Evolutionary conservation across 2,329 filamentous ascomycete genomes (phyloP), one percentile per base, ranked within the genome.

Genomic region (Fusarium sambucinum): DNA sequence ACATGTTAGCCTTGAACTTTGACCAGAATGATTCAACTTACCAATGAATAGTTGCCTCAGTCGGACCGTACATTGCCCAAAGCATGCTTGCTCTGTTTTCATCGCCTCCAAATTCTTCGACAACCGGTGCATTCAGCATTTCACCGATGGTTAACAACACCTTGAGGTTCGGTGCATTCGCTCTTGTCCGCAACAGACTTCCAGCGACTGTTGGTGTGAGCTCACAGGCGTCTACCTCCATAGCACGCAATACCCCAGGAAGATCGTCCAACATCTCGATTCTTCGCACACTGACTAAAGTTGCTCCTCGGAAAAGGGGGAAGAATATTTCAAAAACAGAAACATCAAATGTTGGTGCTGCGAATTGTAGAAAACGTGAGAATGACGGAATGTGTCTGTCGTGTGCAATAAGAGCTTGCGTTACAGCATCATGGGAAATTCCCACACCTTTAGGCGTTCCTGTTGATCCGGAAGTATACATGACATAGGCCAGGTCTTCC

Each of bases 311-410:
- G 65, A 89, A 90, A 17, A 94, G 81, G 0, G 94, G 92, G 69
- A 97, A 97, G 83, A 97, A 97, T 9, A 96, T 94, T 76, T 97
- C 94, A 76, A 97, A 97, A 8, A 97, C 90, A 0, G 93, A 97
- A 10, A 97, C 94, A 77, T 97, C 94, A 76, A 97, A 97, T 0
- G 94, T 97, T 1, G 94, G 93, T 5, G 93, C 91, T 6, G 94
- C 94, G 77, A 97, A 97, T 76, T 97, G 94, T 1, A 97, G 85
- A 76, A 97, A 97, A 45, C 93, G 87, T 17, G 83, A 83, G 75
- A 97, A 97, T 0, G 54, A 38, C 3, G 94, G 94, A 40, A 97
- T 90, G 71, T 94, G 89, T 46, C 82, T 84, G 73, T 96, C 85
- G 75, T 97, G 94, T 3, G 93, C 92, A 42, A 97, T 84, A 10